Base-by-base conservation (phyloP, 1,284 basidiomycete genomes). In the Bjerkandera adusta region DNA sequence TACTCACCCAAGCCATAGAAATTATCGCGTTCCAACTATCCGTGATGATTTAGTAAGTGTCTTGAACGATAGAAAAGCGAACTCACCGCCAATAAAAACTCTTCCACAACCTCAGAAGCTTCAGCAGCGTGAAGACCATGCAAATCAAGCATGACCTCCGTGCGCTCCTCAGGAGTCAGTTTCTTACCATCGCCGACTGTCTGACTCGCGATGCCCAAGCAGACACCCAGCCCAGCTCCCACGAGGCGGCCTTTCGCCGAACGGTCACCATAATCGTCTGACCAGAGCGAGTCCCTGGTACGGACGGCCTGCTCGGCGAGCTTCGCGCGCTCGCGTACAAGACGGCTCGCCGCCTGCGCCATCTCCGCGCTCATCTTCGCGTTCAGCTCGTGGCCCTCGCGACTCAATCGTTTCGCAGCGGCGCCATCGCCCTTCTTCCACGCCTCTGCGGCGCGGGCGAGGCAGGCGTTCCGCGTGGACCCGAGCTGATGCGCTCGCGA, bases 361-460 rank as follows among this genome's bases (percentile, higher is more conserved):
- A 90, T 90, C 70, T 97, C 92, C 26, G 72, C 75, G 36, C 81
- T 73, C 89, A 98, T 96, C 65, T 89, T 89, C 32, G 81, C 81
- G 61, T 97, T 97, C 50, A 97, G 70, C 36, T 93, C 90, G 58
- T 96, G 92, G 3, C 94, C 96, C 62, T 98, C 95, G 32, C 89
- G 73, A 56, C 87, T 92, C 70, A 95, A 97, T 38, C 92, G 76
- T 65, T 97, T 96, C 18, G 96, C 96, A 0, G 90, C 89, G 0
- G 92, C 92, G 3, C 95, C 95, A 56, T 99, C 95, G 3, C 95
- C 94, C 10, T 90, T 79, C 36, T 92, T 76, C 88, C 92, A 98
- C 2, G 95, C 93, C 61, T 97, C 93, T 1, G 96, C 93, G 4
- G 96, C 96, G 36, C 92, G 83, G 2, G 90, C 92, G n/a, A 99